These are phyloP conservation scores for Fusarium gaditjirri DNA, from an alignment of 2,329 filamentous ascomycete species.

Conservation along the genomic window DNA sequence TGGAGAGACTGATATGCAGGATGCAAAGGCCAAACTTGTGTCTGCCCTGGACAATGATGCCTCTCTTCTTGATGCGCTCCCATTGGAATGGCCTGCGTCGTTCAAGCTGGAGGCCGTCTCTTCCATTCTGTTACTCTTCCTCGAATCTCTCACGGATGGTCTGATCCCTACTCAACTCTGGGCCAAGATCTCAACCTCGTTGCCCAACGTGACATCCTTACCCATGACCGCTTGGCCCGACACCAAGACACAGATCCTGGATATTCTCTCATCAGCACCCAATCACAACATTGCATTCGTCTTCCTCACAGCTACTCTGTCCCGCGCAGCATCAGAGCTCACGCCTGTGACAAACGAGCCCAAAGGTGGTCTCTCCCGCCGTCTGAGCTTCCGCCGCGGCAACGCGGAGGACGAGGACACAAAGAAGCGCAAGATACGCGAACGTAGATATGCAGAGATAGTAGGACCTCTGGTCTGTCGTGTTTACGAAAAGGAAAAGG, in stretches of 20 bases:
- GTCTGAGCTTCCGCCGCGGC: constrained; percentile 58
- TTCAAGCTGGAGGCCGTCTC: constrained; percentile 80
- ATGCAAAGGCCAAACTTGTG: constrained; percentile 55
- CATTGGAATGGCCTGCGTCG: constrained; percentile 69
- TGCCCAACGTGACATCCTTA: constrained; percentile 54
- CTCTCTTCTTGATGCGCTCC: constrained; percentile 69
- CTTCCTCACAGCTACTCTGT: constrained; percentile 82
- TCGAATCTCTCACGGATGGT: constrained; percentile 80
- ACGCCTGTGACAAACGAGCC: constrained; percentile 51
- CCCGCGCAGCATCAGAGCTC: constrained; percentile 62
- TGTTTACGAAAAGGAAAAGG: constrained; percentile 64
- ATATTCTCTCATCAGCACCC: constrained; percentile 76
- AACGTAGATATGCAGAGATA: constrained; percentile 71
- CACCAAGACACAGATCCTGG: constrained; percentile 69
- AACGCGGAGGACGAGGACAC: constrained; percentile 44
- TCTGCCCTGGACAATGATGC: constrained; percentile 79
- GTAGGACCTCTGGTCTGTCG: constrained; percentile 74
- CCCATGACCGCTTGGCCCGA: constrained; percentile 49
- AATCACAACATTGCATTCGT: constrained; percentile 91
- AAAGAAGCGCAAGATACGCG: constrained; percentile 65
- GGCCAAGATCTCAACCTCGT: constrained; percentile 71
- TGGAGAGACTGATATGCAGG: constrained; percentile 37
- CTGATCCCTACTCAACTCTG: constrained; percentile 78
- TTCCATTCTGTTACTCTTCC: constrained; percentile 78
- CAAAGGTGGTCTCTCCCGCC: constrained; percentile 52